Percentiles rank a stretch among this genome's conserved stretches.
Evolutionary conservation across 768 basidiomycete species (phyloP).

Genomic region (Leccinellum rugosiceps): DNA sequence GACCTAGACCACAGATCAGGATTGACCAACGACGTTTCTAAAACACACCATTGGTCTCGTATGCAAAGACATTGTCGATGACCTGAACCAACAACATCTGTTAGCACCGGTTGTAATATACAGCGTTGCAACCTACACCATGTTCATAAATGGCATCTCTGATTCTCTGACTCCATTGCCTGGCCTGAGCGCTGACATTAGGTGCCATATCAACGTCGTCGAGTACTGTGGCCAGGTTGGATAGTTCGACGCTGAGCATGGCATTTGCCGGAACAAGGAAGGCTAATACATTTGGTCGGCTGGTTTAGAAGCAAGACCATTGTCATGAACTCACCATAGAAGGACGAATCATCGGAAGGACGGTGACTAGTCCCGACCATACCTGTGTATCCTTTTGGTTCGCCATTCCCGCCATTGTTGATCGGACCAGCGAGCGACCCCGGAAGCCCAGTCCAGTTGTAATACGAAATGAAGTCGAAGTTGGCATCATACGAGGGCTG

Average conservation of each 20-base stretch:
- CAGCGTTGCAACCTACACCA: slow-evolving; percentile 40
- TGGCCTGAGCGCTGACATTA: slow-evolving; percentile 54
- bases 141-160: slow-evolving; percentile 58
- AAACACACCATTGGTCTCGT: slow-evolving; percentile 65
- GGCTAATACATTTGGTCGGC: slow-evolving; percentile 39
- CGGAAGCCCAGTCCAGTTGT: slow-evolving; percentile 76
- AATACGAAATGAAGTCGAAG: slow-evolving; percentile 74
- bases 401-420: slow-evolving; percentile 66
- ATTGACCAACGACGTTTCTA: not conserved
- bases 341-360: slow-evolving; percentile 71
- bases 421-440: slow-evolving; percentile 60
- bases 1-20: slow-evolving; percentile 36
- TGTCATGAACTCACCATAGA: slow-evolving; percentile 47
- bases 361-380: slow-evolving; percentile 73
- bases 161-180: slow-evolving; percentile 56
- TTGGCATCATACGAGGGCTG: slow-evolving; percentile 64
- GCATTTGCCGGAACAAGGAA: slow-evolving; percentile 80
- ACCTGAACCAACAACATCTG: slow-evolving; percentile 38
- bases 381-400: slow-evolving; percentile 73
- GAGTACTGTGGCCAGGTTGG: slow-evolving; percentile 56
- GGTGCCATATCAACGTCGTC: slow-evolving; percentile 45
- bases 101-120: not conserved
- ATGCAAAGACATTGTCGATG: slow-evolving; percentile 65
- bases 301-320: not conserved
- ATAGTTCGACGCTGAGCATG: slow-evolving; percentile 74